Percentiles rank a stretch among this genome's conserved stretches.
These are phyloP conservation scores for Colletotrichum filicis DNA, from an alignment of 2,329 filamentous ascomycete genomes.

Conservation along the genomic window DNA sequence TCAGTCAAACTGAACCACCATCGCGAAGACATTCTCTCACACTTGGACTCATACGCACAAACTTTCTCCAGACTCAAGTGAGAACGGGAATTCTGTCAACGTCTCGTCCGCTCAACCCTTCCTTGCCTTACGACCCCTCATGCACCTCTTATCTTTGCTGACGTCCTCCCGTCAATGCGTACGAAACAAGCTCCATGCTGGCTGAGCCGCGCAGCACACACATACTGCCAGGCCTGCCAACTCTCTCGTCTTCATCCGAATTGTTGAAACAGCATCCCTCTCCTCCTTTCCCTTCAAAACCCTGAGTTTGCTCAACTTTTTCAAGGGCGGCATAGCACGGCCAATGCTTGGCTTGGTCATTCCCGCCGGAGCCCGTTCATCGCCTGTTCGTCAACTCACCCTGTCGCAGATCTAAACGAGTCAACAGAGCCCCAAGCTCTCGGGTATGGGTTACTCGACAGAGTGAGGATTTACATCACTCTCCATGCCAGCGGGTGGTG, in stretches of 20 bases:
- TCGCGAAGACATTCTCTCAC: not conserved
- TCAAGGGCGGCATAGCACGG: not conserved
- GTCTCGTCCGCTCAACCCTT: not conserved
- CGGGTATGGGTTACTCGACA: constrained; percentile 19
- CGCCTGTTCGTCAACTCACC: constrained; percentile 1
- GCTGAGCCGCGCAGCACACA: not conserved
- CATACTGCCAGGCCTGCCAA: not conserved
- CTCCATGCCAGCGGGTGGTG: constrained; percentile 1
- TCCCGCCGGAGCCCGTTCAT: constrained; percentile 2
- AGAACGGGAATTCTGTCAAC: not conserved
- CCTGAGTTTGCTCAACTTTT: constrained; percentile 15
- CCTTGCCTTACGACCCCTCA: not conserved
- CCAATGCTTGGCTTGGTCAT: not conserved
- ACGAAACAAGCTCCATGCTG: constrained; percentile 13
- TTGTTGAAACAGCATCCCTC: constrained; percentile 25
- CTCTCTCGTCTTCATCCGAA: constrained; percentile 22
- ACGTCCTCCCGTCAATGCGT: not conserved
- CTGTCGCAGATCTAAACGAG: constrained; percentile 27
- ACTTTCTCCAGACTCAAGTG: not conserved
- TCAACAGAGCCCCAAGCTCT: constrained; percentile 16
- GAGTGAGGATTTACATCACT: constrained; percentile 17
- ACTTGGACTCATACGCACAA: not conserved
- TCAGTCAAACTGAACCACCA: constrained; percentile 28
- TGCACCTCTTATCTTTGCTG: not conserved
- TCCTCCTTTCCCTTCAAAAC: not conserved